A percentile compares a stretch with the other conserved stretches of the same genome.
phyloP scores from a whole-genome alignment of 441 rosid species.

The Eruca vesicaria region DNA sequence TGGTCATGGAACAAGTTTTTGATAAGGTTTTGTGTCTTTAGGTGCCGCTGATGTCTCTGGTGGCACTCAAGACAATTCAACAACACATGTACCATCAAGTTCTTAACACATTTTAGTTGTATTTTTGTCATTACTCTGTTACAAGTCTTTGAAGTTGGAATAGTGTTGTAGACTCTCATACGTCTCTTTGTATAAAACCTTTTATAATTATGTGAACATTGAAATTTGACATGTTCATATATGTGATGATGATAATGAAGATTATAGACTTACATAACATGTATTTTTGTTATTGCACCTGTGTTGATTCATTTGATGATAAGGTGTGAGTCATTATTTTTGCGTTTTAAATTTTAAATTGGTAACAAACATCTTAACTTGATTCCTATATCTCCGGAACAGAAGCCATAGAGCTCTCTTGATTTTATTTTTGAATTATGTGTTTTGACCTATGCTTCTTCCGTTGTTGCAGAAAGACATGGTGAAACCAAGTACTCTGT shows the following conservation, averaged over 20 bases:
- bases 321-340: neutral
- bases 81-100: slow-evolving; percentile 17
- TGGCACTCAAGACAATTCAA: slow-evolving; percentile 3
- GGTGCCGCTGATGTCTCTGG: slow-evolving; percentile 26
- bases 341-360: neutral
- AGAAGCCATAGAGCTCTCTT: neutral
- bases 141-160: slow-evolving; percentile 1
- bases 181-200: neutral
- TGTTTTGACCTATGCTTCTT: neutral
- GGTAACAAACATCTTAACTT: slow-evolving; percentile 17
- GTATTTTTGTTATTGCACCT: neutral
- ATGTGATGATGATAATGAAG: neutral
- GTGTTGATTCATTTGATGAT: neutral
- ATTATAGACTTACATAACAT: neutral
- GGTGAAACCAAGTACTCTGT: too few relatives aligned
- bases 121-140: too few relatives aligned
- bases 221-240: neutral
- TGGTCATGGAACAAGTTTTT: neutral
- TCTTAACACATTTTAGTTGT: neutral
- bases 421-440: neutral
- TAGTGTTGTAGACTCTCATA: neutral
- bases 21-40: slow-evolving; percentile 10
- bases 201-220: too few relatives aligned
- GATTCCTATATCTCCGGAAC: slow-evolving; percentile 14
- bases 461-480: too few relatives aligned